phyloP scores from a whole-genome alignment of 768 basidiomycete genomes.

The Epithele typhae region DNA sequence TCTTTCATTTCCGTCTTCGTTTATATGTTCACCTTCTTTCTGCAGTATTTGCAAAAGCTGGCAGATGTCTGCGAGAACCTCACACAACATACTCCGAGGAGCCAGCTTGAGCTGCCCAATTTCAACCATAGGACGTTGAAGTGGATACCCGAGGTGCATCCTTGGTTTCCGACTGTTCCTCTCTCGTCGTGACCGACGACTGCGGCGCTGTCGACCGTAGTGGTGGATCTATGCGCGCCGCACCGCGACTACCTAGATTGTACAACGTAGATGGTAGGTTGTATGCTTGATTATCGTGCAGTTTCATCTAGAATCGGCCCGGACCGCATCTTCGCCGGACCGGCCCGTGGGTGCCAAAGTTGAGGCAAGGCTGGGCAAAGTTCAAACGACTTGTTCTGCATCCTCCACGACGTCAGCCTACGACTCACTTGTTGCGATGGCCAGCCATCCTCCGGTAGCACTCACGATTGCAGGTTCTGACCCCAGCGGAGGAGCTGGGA shows the following conservation, averaged over 20 bases:
- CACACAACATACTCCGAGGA: slow-evolving; percentile 9
- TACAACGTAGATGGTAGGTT: no score
- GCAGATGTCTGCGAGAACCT: slow-evolving; percentile 15
- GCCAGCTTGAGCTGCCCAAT: slow-evolving; percentile 8
- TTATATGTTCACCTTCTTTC: no score
- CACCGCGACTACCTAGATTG: no score
- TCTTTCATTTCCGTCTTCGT: not conserved
- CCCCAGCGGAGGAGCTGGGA: slow-evolving; percentile 83
- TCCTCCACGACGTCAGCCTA: not conserved
- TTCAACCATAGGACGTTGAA: slow-evolving; percentile 15
- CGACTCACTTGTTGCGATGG: not conserved
- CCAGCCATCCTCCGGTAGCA: slow-evolving; percentile 20
- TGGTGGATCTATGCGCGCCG: no score
- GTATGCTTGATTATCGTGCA: no score
- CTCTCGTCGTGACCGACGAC: no score
- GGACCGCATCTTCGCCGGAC: no score
- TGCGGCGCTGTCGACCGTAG: no score
- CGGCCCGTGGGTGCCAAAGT: no score
- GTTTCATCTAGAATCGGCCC: no score
- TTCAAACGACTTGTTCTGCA: not conserved
- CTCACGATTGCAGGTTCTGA: slow-evolving; percentile 82
- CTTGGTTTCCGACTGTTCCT: slow-evolving; percentile 24
- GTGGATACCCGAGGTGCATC: slow-evolving; percentile 22
- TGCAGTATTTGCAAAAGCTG: slow-evolving; percentile 35
- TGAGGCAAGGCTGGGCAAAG: no score